These are phyloP conservation scores for Xylaria venustula DNA, from an alignment of 495 filamentous ascomycete genomes.

Conservation along the genomic window DNA sequence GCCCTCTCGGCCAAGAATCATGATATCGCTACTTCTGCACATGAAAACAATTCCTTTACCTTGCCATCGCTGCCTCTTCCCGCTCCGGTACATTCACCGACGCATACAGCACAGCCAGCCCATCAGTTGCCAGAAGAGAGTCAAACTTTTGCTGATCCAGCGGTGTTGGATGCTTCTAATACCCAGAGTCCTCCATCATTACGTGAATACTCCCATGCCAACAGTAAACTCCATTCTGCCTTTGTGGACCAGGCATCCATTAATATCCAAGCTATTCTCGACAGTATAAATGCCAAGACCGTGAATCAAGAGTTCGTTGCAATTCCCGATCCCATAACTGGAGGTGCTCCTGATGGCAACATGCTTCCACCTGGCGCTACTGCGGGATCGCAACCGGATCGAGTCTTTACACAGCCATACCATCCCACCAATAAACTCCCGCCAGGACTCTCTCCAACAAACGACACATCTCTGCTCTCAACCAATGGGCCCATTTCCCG, in stretches of 20 bases:
- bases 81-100: conserved; percentile 1
- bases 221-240: conserved; percentile 22
- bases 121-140: conserved; percentile 16
- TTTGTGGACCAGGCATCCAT: too few relatives aligned
- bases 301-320: conserved; percentile 21
- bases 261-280: conserved; percentile 49
- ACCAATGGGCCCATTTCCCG: not conserved
- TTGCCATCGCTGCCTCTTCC: conserved; percentile 11
- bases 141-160: too few relatives aligned
- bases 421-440: conserved; percentile 22
- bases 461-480: conserved; percentile 15
- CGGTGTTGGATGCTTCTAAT: conserved; percentile 6
- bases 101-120: conserved; percentile 16
- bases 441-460: conserved; percentile 10
- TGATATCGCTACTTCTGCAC: conserved; percentile 24
- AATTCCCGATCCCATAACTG: conserved; percentile 8
- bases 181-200: conserved; percentile 12
- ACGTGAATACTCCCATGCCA: conserved; percentile 24
- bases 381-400: too few relatives aligned
- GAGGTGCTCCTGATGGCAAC: conserved; percentile 34
- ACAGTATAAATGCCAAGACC: conserved; percentile 49
- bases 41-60: conserved; percentile 19
- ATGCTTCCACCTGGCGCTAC: conserved; percentile 48
- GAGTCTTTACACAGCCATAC: conserved; percentile 19
- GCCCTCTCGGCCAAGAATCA: conserved; percentile 27